A percentile compares a stretch with the other conserved stretches of the same genome.
Evolutionary conservation across 352 stramenopile genomes (phyloP).

Genomic region (Pythium sp.): DNA sequence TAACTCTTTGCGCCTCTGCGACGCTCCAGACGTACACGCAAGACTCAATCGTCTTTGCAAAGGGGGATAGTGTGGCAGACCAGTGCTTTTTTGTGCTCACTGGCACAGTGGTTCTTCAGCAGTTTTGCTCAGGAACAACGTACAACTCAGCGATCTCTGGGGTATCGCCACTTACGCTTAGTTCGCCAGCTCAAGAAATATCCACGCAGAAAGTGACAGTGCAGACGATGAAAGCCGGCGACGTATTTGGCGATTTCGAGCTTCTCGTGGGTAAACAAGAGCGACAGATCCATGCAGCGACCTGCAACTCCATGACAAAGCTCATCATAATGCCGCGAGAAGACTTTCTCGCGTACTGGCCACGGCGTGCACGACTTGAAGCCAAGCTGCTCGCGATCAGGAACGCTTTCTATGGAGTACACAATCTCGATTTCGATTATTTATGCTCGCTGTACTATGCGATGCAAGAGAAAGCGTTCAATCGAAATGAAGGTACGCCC

Average conservation of each 20-base stretch:
- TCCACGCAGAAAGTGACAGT: slow-evolving; percentile 26
- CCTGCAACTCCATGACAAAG: slow-evolving; percentile 23
- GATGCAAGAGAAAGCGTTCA: slow-evolving; percentile 28
- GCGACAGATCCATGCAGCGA: slow-evolving; percentile 31
- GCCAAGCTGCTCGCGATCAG: slow-evolving; percentile 34
- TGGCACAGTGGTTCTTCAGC: slow-evolving; percentile 35
- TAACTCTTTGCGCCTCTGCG: slow-evolving; percentile 31
- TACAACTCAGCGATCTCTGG: background rate
- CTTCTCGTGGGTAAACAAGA: slow-evolving; percentile 23
- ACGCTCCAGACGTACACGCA: slow-evolving; percentile 27
- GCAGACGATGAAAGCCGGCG: slow-evolving; percentile 26
- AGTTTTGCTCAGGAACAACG: slow-evolving; percentile 14
- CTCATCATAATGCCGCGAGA: slow-evolving; percentile 35
- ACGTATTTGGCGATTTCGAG: slow-evolving; percentile 54
- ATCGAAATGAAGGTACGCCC: slow-evolving; percentile 37
- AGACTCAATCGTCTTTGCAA: slow-evolving; percentile 33
- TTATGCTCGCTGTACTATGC: slow-evolving; percentile 48
- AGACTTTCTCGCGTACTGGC: slow-evolving; percentile 35
- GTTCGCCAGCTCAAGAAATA: background rate
- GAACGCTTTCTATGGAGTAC: slow-evolving; percentile 26
- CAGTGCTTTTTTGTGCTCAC: slow-evolving; percentile 37
- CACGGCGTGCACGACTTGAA: slow-evolving; percentile 22
- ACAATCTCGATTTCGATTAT: slow-evolving; percentile 36
- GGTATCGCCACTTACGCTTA: background rate
- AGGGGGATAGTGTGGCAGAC: slow-evolving; percentile 25